Evolutionary conservation across 768 basidiomycete species (phyloP).

Genomic region (Russula sp.): DNA sequence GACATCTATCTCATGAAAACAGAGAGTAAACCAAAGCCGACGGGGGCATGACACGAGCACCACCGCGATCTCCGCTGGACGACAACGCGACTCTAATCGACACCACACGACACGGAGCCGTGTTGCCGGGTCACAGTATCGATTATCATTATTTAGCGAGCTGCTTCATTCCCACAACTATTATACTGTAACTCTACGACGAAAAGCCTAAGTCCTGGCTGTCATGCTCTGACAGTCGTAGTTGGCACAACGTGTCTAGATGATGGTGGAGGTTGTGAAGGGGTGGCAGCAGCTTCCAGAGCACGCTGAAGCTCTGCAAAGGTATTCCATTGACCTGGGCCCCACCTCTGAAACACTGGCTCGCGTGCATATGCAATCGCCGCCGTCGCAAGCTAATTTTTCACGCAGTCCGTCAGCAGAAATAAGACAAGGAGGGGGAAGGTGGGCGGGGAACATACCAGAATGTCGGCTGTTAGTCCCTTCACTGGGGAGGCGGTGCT

Average conservation of each 20-base stretch:
- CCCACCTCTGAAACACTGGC: constrained; percentile 50
- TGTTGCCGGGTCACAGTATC: neutral
- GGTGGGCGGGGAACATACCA: constrained; percentile 40
- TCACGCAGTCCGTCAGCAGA: neutral
- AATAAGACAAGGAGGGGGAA: neutral
- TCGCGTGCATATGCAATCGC: constrained; percentile 51
- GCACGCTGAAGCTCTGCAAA: constrained; percentile 23
- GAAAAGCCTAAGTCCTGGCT: neutral
- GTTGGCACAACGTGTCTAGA: neutral
- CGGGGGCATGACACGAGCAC: neutral
- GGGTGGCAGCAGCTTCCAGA: constrained; percentile 6
- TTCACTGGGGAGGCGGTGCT: constrained; percentile 74
- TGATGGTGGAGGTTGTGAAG: neutral
- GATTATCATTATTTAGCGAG: too few species aligned
- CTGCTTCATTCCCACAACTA: too few species aligned
- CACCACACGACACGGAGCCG: neutral
- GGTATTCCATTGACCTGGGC: constrained; percentile 39
- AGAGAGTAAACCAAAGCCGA: neutral
- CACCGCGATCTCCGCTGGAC: neutral
- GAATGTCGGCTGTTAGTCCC: constrained; percentile 75
- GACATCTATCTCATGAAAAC: constrained; percentile 46
- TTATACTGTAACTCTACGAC: neutral
- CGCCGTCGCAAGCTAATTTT: constrained; percentile 54
- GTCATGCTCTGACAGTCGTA: neutral
- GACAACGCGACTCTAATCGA: neutral